A percentile compares a stretch with the other conserved stretches of the same genome.
These are phyloP conservation scores for Fragilaria radians DNA, from an alignment of 108 stramenopile species.

Conservation along the genomic window DNA sequence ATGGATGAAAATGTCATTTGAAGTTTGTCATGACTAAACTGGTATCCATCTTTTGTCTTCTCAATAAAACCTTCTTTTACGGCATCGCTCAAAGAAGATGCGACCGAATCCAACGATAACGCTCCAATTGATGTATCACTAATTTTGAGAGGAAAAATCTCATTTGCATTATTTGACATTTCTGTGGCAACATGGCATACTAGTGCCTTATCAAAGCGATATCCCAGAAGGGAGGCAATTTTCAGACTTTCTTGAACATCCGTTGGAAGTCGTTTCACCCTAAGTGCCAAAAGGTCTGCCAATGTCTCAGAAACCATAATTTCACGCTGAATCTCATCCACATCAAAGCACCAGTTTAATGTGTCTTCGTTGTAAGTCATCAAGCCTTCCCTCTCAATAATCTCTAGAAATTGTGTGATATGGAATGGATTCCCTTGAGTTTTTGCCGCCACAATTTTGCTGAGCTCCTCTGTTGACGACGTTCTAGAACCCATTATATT, in stretches of 20 bases:
- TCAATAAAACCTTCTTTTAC: neutral
- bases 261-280: neutral
- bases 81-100: neutral
- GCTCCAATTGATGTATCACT: neutral
- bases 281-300: constrained; percentile 3
- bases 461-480: constrained; percentile 7
- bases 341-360: constrained; percentile 11
- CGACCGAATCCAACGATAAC: neutral
- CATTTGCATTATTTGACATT: neutral
- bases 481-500: constrained; percentile 5
- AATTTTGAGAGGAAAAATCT: too few relatives aligned
- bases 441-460: constrained; percentile 19
- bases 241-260: neutral
- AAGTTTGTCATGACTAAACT: constrained; percentile 9
- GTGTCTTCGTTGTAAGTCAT: constrained; percentile 7
- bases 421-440: constrained; percentile 49
- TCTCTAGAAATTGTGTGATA: constrained; percentile 18
- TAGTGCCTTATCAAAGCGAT: neutral
- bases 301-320: neutral
- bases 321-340: constrained; percentile 4
- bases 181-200: neutral
- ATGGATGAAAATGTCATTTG: constrained; percentile 8
- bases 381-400: constrained; percentile 10
- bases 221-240: neutral
- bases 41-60: constrained; percentile 2